phyloP scores from a whole-genome alignment of 306 rosid species.

The Cucumis cinereus region DNA sequence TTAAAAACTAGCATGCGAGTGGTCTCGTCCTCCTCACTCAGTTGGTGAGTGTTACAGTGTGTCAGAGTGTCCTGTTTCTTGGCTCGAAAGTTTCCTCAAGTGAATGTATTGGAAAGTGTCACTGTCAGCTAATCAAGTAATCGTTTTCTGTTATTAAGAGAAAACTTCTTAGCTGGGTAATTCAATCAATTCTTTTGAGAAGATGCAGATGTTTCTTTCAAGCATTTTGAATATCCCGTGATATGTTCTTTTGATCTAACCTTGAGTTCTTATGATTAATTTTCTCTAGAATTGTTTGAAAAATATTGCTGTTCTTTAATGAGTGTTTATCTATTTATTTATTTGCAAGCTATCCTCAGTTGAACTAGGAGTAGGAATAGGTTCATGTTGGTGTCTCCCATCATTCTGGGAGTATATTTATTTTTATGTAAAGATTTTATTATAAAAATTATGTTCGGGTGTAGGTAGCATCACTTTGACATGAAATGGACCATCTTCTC shows the following conservation, averaged over 20 bases:
- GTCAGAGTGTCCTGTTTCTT: background rate
- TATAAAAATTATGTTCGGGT: background rate
- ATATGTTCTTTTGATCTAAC: background rate
- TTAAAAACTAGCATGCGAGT: conserved; percentile 67
- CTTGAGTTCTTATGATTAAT: background rate
- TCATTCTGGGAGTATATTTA: background rate
- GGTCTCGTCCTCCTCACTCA: conserved; percentile 41
- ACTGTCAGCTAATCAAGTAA: background rate
- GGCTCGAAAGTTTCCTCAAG: background rate
- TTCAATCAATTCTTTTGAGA: background rate
- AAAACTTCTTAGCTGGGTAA: background rate
- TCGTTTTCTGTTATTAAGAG: background rate
- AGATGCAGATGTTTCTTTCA: background rate
- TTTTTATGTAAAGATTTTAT: background rate
- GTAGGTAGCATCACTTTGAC: background rate
- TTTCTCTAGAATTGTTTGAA: background rate
- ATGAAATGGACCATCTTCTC: background rate
- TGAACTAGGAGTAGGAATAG: background rate
- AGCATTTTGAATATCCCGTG: background rate
- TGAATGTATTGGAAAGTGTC: background rate
- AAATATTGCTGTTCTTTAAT: background rate
- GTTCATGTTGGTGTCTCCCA: background rate
- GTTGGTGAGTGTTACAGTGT: conserved; percentile 33
- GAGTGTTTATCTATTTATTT: background rate
- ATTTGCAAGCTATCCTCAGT: background rate